Percentiles rank a stretch among this genome's conserved stretches.
Conservation (phyloP, 345 rosid genomes). For the Salix caprea region DNA sequence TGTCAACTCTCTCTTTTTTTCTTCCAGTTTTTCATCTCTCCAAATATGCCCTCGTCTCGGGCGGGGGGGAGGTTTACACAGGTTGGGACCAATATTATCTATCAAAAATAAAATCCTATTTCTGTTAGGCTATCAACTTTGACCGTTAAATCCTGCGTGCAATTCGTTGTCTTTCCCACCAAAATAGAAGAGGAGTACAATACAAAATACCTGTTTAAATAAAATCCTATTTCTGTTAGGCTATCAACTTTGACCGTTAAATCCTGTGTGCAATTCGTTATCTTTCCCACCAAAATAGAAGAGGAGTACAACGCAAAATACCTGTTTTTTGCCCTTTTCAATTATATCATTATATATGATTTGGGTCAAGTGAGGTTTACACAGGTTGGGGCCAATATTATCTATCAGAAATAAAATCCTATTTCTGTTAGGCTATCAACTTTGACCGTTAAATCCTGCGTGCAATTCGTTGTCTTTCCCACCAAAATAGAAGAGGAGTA, state of each 20-base stretch:
- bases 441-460: background rate
- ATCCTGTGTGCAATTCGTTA: background rate
- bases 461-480: background rate
- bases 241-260: background rate
- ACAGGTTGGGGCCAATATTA: too few relatives aligned
- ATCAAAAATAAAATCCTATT: background rate
- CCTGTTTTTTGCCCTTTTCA: too few relatives aligned
- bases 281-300: conserved; percentile 1
- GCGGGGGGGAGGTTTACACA: background rate
- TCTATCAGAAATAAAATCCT: background rate
- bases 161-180: background rate
- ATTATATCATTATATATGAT: too few relatives aligned
- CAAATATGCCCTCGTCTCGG: background rate
- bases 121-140: background rate
- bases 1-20: background rate
- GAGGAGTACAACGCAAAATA: background rate
- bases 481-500: background rate
- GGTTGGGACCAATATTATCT: background rate
- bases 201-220: background rate
- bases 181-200: background rate
- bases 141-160: background rate
- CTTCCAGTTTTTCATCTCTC: background rate
- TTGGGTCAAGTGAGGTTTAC: too few relatives aligned
- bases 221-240: background rate
- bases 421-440: background rate